A percentile compares a stretch with the other conserved stretches of the same genome.
These are phyloP conservation scores for Lentithecium fluviatile DNA, from an alignment of 495 filamentous ascomycete genomes.

Conservation along the genomic window DNA sequence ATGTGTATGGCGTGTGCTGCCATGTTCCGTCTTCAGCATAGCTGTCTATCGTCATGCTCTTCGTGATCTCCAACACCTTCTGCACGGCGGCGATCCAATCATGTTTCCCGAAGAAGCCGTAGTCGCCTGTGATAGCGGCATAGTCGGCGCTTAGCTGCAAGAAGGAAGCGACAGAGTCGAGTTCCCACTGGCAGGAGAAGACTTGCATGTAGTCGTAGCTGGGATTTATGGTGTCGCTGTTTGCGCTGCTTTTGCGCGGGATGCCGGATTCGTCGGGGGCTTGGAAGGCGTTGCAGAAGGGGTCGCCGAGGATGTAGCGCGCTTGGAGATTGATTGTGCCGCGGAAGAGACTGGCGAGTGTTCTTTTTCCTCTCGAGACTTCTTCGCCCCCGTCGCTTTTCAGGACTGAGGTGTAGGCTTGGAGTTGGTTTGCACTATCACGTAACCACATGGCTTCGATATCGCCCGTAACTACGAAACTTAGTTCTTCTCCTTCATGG, in stretches of 20 bases:
- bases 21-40: conserved; percentile 57
- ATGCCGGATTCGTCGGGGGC: conserved; percentile 57
- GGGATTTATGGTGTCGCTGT: conserved; percentile 49
- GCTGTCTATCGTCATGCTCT: conserved; percentile 57
- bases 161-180: conserved; percentile 66
- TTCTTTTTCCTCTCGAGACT: conserved; percentile 46
- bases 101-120: conserved; percentile 59
- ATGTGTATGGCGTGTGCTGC: conserved; percentile 55
- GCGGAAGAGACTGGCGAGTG: conserved; percentile 57
- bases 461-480: conserved; percentile 63
- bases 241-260: conserved; percentile 50
- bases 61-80: conserved; percentile 54
- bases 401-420: conserved; percentile 59
- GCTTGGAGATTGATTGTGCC: conserved; percentile 68
- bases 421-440: conserved; percentile 66
- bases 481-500: conserved; percentile 50
- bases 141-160: conserved; percentile 60
- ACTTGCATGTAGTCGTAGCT: conserved; percentile 53
- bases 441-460: conserved; percentile 72
- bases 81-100: conserved; percentile 58
- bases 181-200: conserved; percentile 66
- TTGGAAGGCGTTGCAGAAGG: conserved; percentile 67
- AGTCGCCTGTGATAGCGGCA: conserved; percentile 53
- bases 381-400: conserved; percentile 36
- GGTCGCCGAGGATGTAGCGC: conserved; percentile 57